Conservation (phyloP, 345 rosid genomes). For the Boechera stricta region DNA sequence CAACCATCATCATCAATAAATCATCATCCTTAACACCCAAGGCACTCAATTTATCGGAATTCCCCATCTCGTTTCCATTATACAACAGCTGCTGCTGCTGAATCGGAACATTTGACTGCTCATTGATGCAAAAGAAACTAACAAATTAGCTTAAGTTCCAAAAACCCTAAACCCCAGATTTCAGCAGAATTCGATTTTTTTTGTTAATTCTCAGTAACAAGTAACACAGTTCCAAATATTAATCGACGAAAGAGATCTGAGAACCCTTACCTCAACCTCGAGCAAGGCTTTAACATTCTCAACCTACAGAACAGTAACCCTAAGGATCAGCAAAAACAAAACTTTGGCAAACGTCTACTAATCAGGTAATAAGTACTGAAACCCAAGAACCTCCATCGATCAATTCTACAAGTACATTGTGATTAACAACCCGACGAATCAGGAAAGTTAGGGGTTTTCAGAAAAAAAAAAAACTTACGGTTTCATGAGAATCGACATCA, state of each 20-base stretch:
- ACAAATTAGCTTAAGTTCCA: conserved; percentile 26
- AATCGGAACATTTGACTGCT: conserved; percentile 80
- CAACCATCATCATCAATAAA: conserved; percentile 96
- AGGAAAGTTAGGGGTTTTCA: conserved; percentile 42
- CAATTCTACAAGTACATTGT: conserved; percentile 38
- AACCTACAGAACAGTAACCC: conserved; percentile 52
- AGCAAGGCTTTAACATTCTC: conserved; percentile 96
- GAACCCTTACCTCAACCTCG: conserved; percentile 85
- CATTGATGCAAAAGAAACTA: conserved; percentile 22
- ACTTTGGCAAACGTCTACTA: background rate
- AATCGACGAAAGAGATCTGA: conserved; percentile 37
- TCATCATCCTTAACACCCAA: conserved; percentile 92
- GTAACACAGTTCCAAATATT: conserved; percentile 3
- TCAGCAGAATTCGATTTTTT: conserved; percentile 5
- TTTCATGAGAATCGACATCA: conserved; percentile 86
- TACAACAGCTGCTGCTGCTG: conserved; percentile 88
- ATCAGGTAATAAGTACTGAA: background rate
- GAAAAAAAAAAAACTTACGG: conserved; percentile 48
- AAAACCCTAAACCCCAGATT: conserved; percentile 36
- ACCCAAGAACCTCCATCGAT: conserved; percentile 16
- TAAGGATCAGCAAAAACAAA: conserved; percentile 23
- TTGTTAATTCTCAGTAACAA: background rate
- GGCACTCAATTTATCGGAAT: conserved; percentile 77
- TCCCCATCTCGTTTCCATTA: conserved; percentile 83
- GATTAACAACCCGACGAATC: conserved; percentile 28